Evolutionary conservation across 1,284 basidiomycete species (phyloP), one percentile per base, ranked within the genome.

Genomic region (Pseudomicrostroma phylloplanum): DNA sequence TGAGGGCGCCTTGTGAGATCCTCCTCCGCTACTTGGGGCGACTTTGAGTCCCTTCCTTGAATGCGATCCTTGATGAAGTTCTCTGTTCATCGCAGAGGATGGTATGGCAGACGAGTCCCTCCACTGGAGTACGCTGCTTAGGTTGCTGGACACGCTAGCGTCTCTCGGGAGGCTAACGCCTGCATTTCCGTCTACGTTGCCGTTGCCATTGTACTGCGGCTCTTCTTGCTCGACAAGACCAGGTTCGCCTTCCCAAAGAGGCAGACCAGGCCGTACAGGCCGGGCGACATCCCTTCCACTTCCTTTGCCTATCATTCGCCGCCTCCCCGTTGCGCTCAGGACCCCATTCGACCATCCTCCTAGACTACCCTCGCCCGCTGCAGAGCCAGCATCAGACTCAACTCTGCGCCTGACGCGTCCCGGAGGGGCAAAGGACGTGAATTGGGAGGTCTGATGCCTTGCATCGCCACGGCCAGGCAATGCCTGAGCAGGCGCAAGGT

Each of bases 401-500:
- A 41, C 41, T 25, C 53, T 48, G 17, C 60, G 60, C 6, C 66
- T 51, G 4, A 58, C 23, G 2, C 55, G 60, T 19, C 65, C 66
- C 17, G 59, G 58, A 0, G 67, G 59, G 1, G 66, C 61, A 15
- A 68, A 59, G 4, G 67, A 51, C 4, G 67, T 63, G 11, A 72
- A 36, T 36, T 36, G 30, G 9, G 30, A 36, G 30, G 30, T 4
- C 9, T 36, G 30, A 36, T 36, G 30, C 9, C 30, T 63, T 6
- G 46, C 23, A 12, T 23, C 46, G n/a, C n/a, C 46, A 21, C 6
- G 30, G n/a, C 17, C n/a, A n/a, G 26, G 6, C 23, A 15, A 25
- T 19, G 56, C 3, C 25, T 48, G 43, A 7, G 57, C 21, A 3
- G 55, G 43, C 23, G 59, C 59, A 30, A 15, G 56, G 39, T n/a